These are phyloP conservation scores for Amanita muscaria DNA, from an alignment of 768 basidiomycete genomes.

Conservation along the genomic window DNA sequence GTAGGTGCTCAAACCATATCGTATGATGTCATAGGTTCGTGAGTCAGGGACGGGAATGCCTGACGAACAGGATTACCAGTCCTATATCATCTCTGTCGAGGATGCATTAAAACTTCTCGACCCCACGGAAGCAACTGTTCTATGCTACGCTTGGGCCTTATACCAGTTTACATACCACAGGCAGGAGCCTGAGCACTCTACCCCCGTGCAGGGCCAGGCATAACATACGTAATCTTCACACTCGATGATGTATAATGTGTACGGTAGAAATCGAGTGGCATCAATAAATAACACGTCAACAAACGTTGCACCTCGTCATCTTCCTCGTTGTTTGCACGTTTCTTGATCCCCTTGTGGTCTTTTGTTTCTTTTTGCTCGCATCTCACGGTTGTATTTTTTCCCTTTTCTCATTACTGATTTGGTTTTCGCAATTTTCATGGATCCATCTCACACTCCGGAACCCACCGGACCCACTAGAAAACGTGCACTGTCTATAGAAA, in stretches of 20 bases:
- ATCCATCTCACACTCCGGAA: slow-evolving; percentile 7
- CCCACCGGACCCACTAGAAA: slow-evolving; percentile 18
- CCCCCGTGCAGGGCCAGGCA: too few relatives aligned
- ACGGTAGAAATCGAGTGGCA: not conserved
- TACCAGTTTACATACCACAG: slow-evolving; percentile 21
- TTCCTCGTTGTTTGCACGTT: slow-evolving; percentile 12
- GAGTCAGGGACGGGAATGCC: slow-evolving; percentile 48
- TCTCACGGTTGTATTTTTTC: slow-evolving; percentile 7
- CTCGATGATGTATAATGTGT: not conserved
- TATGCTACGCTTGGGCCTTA: slow-evolving; percentile 30
- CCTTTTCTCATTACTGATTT: not conserved
- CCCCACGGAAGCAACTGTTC: slow-evolving; percentile 23
- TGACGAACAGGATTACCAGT: slow-evolving; percentile 41
- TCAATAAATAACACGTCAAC: slow-evolving; percentile 30
- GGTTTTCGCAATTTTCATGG: not conserved
- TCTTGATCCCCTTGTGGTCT: slow-evolving; percentile 1
- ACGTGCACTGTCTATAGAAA: slow-evolving; percentile 25
- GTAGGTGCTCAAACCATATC: not conserved
- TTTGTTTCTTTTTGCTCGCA: not conserved
- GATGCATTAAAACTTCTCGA: slow-evolving; percentile 31
- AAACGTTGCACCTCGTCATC: slow-evolving; percentile 13
- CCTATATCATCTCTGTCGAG: slow-evolving; percentile 33
- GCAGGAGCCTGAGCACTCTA: too few relatives aligned
- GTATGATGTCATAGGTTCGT: slow-evolving; percentile 25
- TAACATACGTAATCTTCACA: too few relatives aligned